Base-by-base conservation (phyloP, 2,329 filamentous ascomycete genomes). In the Drechslera avenae region DNA sequence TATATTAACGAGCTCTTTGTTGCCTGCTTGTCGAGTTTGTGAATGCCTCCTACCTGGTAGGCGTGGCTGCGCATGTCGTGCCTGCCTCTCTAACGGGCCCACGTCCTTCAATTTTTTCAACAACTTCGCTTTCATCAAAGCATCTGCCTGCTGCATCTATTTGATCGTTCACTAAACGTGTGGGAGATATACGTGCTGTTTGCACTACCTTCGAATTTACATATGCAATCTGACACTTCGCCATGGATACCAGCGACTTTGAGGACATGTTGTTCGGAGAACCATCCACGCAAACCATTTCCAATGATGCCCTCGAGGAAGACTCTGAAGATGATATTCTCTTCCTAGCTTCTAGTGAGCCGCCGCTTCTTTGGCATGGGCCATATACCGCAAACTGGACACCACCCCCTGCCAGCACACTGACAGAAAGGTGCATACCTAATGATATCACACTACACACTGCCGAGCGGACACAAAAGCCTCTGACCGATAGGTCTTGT, bases 201-300 rank as follows among this genome's bases (percentile, higher is more conserved):
- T 1, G 9, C 26, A 28, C 2, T 28, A 28, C 42, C 12, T 28
- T 28, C 18, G 23, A 23, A 8, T 5, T 5, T 14, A 5, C 31
- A 19, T 12, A 16, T 18, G 8, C 21, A 12, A 19, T 5, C 21
- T n/a, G n/a, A 14, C n/a, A 9, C 9, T 31, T 31, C 35, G 35
- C 39, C 1, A 71, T 71, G 68, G 52, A 70, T 12, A 32, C 31
- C 16, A 48, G 53, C n/a, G 51, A 54, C 21, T 33, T 58, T 30
- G 64, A 74, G 7, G 67, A 72, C 33, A 65, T 71, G 45, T 62
- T 75, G 4, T 70, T 73, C 40, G 57, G 55, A 14, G 34, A 43
- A 6, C 36, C 45, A 19, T 54, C 52, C 10, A 62, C 62, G 1
- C 63, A 67, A 17, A 53, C 51, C 7, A 50, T 46, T n/a, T 18